phyloP scores from a whole-genome alignment of 306 rosid genomes.

The Oxytropis ochrocephala region DNA sequence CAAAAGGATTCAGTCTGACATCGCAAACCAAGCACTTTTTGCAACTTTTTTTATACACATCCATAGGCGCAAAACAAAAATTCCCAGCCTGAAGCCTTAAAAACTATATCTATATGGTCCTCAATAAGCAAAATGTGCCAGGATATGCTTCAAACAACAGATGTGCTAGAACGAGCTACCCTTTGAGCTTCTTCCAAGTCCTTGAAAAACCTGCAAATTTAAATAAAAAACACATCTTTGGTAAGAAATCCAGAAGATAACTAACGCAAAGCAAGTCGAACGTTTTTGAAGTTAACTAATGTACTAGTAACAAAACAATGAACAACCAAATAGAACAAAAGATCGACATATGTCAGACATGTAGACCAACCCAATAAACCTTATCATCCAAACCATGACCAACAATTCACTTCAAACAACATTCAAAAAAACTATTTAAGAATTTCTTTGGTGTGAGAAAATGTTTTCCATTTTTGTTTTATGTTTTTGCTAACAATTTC shows the following conservation, averaged over 20 bases:
- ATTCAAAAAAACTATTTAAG: not conserved
- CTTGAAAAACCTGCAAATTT: conserved; percentile 64
- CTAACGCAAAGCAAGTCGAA: not conserved
- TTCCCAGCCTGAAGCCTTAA: conserved; percentile 17
- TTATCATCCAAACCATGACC: conserved; percentile 4
- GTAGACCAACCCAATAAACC: not conserved
- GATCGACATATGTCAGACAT: not conserved
- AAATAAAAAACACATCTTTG: conserved; percentile 8
- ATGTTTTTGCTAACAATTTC: not conserved
- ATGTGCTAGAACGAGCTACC: conserved; percentile 54
- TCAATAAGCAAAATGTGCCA: conserved; percentile 19
- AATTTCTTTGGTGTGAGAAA: not conserved
- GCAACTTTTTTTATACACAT: conserved; percentile 14
- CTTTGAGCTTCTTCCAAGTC: conserved; percentile 98
- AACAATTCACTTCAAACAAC: not conserved
- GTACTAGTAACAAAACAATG: not conserved
- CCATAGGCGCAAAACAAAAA: not conserved
- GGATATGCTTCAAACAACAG: conserved; percentile 37
- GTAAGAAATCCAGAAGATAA: conserved; percentile 8
- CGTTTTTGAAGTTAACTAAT: conserved; percentile 15
- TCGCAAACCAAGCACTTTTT: conserved; percentile 19
- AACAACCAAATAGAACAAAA: not conserved
- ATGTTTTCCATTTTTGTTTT: not conserved
- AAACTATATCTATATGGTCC: conserved; percentile 17
- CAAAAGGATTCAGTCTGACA: conserved; percentile 19